Base-by-base conservation (phyloP, 495 filamentous ascomycete genomes). In the Trypethelium eluteriae region DNA sequence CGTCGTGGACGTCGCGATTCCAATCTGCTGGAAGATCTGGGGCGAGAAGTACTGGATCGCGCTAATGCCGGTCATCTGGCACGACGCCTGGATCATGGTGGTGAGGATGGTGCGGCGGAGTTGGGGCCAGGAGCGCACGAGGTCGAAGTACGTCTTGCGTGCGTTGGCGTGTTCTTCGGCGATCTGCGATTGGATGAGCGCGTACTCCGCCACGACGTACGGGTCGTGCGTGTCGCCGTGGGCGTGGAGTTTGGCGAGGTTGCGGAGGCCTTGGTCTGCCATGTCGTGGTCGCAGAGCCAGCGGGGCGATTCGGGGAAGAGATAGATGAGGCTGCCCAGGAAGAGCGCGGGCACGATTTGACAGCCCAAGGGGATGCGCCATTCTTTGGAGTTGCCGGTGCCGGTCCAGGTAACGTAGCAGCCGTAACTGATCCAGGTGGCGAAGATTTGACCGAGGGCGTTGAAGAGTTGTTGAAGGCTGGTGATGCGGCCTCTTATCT, bases 1-100 rank as follows among this genome's bases (percentile, higher is more conserved):
- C 18, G 82, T 80, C 18, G 78, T 74, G 18, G 78, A 81, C 4
- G 81, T 80, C 0, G 68, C 71, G 66, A 88, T 81, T 32, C 86
- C 85, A 25, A 87, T 75, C 67, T 81, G 64, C n/a, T 79, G 74
- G 79, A 91, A 91, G 71, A 93, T 91, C 57, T 84, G 81, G 0
- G 89, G 89, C 3, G 86, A 85, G 73, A 89, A 90, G 73, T 89
- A 88, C 73, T 71, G 65, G 39, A 72, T 71, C 11, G 71, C 71
- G 10, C 25, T 68, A 32, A 70, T 72, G 9, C 75, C 74, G 3
- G 73, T 76, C 71, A 74, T 73, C 65, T 77, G 74, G 38, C 74
- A 72, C 46, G 67, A 72, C 64, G 74, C 72, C 70, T 76, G 75
- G 62, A 77, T 71, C 25, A 73, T 69, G 39, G 75, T 71, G 36